phyloP scores from a whole-genome alignment of 345 rosid genomes.

The Cochlearia excelsa region DNA sequence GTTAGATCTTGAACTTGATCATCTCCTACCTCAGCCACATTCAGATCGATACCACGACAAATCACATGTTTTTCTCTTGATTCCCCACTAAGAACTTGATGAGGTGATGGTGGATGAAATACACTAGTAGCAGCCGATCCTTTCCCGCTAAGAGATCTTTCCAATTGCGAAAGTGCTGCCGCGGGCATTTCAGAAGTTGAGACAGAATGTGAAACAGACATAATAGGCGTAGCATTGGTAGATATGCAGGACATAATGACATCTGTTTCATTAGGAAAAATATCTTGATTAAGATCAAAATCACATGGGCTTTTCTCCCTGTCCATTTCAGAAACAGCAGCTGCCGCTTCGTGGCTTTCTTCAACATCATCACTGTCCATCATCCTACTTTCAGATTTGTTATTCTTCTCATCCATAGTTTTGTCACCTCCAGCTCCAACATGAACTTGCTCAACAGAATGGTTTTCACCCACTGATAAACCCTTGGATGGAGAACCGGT shows the following conservation, averaged over 20 bases:
- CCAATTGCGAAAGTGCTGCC: constrained; percentile 60
- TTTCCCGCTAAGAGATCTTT: constrained; percentile 69
- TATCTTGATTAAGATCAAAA: constrained; percentile 87
- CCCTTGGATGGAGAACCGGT: constrained; percentile 40
- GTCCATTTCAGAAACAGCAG: constrained; percentile 47
- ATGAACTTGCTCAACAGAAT: constrained; percentile 40
- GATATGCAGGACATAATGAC: constrained; percentile 41
- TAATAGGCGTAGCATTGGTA: constrained; percentile 36
- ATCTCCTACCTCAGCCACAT: constrained; percentile 71
- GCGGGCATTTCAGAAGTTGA: constrained; percentile 59
- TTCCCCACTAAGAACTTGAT: constrained; percentile 48
- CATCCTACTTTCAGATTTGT: constrained; percentile 40
- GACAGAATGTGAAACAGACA: constrained; percentile 46
- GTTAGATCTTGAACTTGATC: constrained; percentile 50
- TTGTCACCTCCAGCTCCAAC: constrained; percentile 39
- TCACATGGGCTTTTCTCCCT: constrained; percentile 55
- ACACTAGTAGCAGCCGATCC: constrained; percentile 75
- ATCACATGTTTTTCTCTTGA: constrained; percentile 45
- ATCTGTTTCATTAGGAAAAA: constrained; percentile 72
- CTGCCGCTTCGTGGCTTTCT: constrained; percentile 54
- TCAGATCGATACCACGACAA: constrained; percentile 74
- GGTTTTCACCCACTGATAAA: constrained; percentile 42
- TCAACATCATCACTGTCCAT: constrained; percentile 45
- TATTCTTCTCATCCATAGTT: constrained; percentile 36
- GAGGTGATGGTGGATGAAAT: constrained; percentile 65